Base-by-base conservation (phyloP, 108 stramenopile genomes). In the Pseudonitzschia pungens region DNA sequence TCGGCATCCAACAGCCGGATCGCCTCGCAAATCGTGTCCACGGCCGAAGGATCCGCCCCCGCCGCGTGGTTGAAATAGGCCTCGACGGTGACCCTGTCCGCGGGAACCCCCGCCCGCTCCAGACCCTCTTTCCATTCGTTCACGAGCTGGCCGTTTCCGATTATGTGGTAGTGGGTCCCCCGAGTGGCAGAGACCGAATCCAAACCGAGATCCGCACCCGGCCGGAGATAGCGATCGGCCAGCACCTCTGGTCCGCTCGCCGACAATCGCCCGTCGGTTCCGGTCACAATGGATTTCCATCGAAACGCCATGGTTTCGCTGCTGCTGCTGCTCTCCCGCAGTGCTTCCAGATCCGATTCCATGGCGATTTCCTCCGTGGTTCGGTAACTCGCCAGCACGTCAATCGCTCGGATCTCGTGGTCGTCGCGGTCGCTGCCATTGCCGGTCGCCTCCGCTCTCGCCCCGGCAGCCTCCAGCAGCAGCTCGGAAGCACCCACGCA, bases 91-190 rank as follows among this genome's bases (percentile, higher is more conserved):
- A 86, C 76, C n/a, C 58, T 48, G 29, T 76, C 64, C 0, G 63
- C 53, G 21, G 78, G 72, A 7, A 86, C 82, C 24, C 85, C 82
- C 18, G 85, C 85, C 68, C 72, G 24, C 29, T 51, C 42, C 69
- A 86, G 65, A 1, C 85, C 85, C 0, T 32, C 69, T 42, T 64
- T 72, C 71, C 74, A 86, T 67, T 86, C 85, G 48, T 68, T 62
- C 0, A 86, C 82, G 77, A 86, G 71, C 56, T 73, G 71, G 0
- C 85, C 85, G 71, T 86, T 86, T 36, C 85, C 85, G 58, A 86
- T 86, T 40, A 86, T 27, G 43, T 86, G 85, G 71, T 79, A 86
- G 52, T 86, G 85, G 41, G 82, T 86, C 21, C 73, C 44, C 28
- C 50, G 51, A 51, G 65, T 36, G 16, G 56, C 55, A 11, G 32